phyloP scores from a whole-genome alignment of 1,284 basidiomycete species.

The Ceratobasidium sp. region DNA sequence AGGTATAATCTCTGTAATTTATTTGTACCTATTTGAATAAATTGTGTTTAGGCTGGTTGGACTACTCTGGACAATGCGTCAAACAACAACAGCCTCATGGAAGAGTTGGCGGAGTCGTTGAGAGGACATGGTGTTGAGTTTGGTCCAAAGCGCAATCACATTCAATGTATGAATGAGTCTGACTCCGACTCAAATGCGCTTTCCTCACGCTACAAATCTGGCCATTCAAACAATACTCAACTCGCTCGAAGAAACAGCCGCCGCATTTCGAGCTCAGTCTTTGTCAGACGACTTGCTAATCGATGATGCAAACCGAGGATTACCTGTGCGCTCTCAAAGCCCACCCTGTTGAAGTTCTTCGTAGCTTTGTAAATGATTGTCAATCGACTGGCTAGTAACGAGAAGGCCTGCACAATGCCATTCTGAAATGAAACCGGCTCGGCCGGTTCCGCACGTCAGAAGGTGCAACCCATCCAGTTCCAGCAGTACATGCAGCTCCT shows the following conservation, averaged over 20 bases:
- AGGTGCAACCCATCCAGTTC: neutral
- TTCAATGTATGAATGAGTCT: constrained; percentile 1
- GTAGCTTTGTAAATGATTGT: neutral
- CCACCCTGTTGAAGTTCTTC: neutral
- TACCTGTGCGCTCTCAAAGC: constrained; percentile 11
- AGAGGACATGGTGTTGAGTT: constrained; percentile 12
- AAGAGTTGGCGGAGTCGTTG: constrained; percentile 21
- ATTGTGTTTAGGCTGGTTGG: constrained; percentile 25
- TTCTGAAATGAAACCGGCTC: neutral
- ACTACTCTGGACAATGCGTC: constrained; percentile 42
- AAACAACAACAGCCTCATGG: constrained; percentile 41
- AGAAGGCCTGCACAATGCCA: neutral
- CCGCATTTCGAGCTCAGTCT: neutral
- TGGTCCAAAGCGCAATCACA: constrained; percentile 32
- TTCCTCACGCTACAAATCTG: constrained; percentile 38
- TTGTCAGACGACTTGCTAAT: neutral
- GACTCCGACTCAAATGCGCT: constrained; percentile 19
- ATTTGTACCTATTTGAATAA: neutral
- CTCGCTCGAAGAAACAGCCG: neutral
- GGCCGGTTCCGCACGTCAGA: neutral
- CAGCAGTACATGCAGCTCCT: neutral
- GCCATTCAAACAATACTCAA: constrained; percentile 28
- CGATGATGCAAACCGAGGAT: neutral
- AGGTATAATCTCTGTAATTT: neutral
- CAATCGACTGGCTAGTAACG: neutral